Evolutionary conservation across 495 filamentous ascomycete genomes (phyloP).

Genomic region (Neurospora africana): DNA sequence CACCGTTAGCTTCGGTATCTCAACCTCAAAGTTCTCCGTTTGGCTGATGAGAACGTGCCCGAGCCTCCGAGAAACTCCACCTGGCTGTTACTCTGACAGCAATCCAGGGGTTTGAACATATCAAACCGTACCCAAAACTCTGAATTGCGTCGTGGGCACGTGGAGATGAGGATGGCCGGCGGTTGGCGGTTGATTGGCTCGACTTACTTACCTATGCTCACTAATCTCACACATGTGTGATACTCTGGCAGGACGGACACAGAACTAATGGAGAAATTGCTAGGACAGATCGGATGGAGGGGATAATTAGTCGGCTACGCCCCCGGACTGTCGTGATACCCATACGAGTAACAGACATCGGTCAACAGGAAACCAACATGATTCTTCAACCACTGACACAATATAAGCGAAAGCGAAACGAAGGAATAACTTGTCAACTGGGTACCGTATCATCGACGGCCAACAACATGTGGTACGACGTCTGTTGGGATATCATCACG

Average conservation of each 20-base stretch:
- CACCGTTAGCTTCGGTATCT: neutral
- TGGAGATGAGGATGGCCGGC: neutral
- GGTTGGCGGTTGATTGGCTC: neutral
- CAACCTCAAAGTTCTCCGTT: neutral
- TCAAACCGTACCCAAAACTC: neutral
- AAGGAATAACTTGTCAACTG: neutral
- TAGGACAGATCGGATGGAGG: neutral
- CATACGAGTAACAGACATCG: neutral
- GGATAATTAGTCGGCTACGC: neutral
- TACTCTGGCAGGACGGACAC: neutral
- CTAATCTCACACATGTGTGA: too few relatives aligned
- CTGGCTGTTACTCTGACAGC: neutral
- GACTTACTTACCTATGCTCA: too few relatives aligned
- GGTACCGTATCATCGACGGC: neutral
- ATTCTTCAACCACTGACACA: neutral
- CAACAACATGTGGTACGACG: neutral
- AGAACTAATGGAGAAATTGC: neutral
- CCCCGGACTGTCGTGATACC: neutral
- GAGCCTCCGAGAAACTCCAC: neutral
- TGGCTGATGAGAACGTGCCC: neutral
- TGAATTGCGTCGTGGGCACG: neutral
- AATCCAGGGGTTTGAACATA: neutral
- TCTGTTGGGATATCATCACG: neutral
- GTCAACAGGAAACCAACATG: neutral
- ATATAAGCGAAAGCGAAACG: neutral